These are phyloP conservation scores for Pilaira anomala DNA, from an alignment of 192 early-diverging fungal species.

Conservation along the genomic window DNA sequence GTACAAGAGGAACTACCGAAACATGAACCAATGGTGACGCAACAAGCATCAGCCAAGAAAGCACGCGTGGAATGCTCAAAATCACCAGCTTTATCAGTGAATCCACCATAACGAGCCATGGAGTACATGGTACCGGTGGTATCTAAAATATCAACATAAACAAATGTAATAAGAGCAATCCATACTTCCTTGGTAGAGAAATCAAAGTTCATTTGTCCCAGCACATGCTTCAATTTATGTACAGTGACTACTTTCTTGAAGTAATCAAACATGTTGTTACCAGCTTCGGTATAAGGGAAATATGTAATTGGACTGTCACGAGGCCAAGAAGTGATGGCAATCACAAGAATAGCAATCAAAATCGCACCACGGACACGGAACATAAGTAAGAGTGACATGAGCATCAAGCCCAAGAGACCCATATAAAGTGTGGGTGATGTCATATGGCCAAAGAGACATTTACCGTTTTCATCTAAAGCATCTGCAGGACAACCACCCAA, in stretches of 20 bases:
- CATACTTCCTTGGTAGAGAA: slow-evolving; percentile 59
- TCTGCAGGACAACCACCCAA: slow-evolving; percentile 61
- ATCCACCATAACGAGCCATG: slow-evolving; percentile 82
- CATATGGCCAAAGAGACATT: slow-evolving; percentile 61
- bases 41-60: slow-evolving; percentile 68
- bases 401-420: slow-evolving; percentile 58
- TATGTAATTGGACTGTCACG: slow-evolving; percentile 66
- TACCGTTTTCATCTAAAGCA: slow-evolving; percentile 54
- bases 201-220: slow-evolving; percentile 62
- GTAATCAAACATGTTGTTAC: slow-evolving; percentile 62
- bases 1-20: slow-evolving; percentile 76
- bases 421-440: slow-evolving; percentile 46
- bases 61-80: slow-evolving; percentile 73
- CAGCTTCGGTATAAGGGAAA: slow-evolving; percentile 63
- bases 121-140: slow-evolving; percentile 83
- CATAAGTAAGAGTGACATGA: slow-evolving; percentile 60
- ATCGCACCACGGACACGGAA: slow-evolving; percentile 70
- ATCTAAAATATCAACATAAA: slow-evolving; percentile 85
- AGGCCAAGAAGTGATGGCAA: slow-evolving; percentile 76
- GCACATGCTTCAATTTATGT: slow-evolving; percentile 32
- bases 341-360: slow-evolving; percentile 64
- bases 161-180: slow-evolving; percentile 76
- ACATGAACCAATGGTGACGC: slow-evolving; percentile 60
- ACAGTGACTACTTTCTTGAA: slow-evolving; percentile 61
- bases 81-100: slow-evolving; percentile 69